A percentile compares a stretch with the other conserved stretches of the same genome.
Conservation (phyloP, 495 filamentous ascomycete genomes). For the Chaetomium cochliodes region DNA sequence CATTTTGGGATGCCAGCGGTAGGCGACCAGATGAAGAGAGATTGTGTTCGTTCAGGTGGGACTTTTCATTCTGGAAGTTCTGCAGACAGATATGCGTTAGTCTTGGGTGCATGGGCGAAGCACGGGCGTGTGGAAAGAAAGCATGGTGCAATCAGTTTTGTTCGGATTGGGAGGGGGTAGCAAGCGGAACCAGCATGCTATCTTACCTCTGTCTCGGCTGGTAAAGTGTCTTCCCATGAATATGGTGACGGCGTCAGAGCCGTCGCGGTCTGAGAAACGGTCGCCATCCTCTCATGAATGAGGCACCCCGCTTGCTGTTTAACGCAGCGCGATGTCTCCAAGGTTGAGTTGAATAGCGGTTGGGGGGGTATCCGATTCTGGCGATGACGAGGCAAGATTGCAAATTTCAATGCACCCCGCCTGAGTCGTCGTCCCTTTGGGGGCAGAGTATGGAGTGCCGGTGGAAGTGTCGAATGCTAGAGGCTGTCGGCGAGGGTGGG, state of each 20-base stretch:
- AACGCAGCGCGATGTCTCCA: slow-evolving; percentile 19
- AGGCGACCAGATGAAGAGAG: slow-evolving; percentile 21
- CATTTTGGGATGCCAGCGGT: slow-evolving; percentile 37
- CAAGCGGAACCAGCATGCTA: background rate
- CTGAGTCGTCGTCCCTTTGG: too few relatives aligned
- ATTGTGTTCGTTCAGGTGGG: slow-evolving; percentile 23
- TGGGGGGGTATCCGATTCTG: background rate
- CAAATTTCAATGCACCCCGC: background rate
- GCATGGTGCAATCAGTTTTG: background rate
- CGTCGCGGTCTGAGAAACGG: slow-evolving; percentile 51
- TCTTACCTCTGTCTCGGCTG: slow-evolving; percentile 42
- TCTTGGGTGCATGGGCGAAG: background rate
- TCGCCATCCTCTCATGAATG: slow-evolving; percentile 46
- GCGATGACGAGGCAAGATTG: background rate
- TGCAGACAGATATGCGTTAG: slow-evolving; percentile 20
- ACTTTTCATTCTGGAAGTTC: slow-evolving; percentile 25
- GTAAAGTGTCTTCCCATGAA: slow-evolving; percentile 53
- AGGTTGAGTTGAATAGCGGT: slow-evolving; percentile 4
- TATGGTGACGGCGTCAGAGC: slow-evolving; percentile 52
- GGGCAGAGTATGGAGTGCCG: background rate
- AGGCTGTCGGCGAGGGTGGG: slow-evolving; percentile 18
- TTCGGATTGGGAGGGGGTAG: slow-evolving; percentile 11
- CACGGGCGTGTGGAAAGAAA: background rate
- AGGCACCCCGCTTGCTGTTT: slow-evolving; percentile 1
- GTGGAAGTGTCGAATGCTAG: background rate